Percentiles rank a stretch among this genome's conserved stretches.
phyloP scores from a whole-genome alignment of 2,329 filamentous ascomycete genomes.

The Monilinia vaccinii-corymbosi region DNA sequence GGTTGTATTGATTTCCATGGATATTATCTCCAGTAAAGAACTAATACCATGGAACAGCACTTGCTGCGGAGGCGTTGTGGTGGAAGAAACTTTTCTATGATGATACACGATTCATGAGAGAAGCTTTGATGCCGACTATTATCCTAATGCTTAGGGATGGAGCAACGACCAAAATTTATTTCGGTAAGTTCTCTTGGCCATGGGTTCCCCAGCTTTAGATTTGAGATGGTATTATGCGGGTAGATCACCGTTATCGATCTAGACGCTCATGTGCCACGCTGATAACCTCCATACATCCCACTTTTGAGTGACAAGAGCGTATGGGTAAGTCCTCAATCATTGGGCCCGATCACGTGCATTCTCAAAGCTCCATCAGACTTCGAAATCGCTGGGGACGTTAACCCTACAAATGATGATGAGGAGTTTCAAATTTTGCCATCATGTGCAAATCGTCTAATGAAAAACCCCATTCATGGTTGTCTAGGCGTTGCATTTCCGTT shows the following conservation, averaged over 20 bases:
- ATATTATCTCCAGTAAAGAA: not conserved
- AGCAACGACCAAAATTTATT: constrained; percentile 1
- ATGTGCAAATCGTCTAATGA: not conserved
- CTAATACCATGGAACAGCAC: not conserved
- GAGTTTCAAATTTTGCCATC: not conserved
- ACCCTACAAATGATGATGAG: constrained; percentile 6
- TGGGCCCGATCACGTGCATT: constrained; percentile 2
- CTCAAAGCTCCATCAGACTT: constrained; percentile 3
- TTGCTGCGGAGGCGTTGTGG: not conserved
- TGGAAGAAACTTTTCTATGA: not conserved
- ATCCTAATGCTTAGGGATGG: not conserved
- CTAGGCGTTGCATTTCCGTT: not conserved
- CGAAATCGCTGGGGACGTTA: not conserved
- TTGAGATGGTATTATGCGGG: not conserved
- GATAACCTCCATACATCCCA: constrained; percentile 2
- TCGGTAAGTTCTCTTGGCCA: not conserved
- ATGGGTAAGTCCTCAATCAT: not conserved
- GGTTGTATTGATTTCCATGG: not conserved
- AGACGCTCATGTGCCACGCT: constrained; percentile 3
- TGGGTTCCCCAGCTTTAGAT: not conserved
- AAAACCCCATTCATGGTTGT: not conserved
- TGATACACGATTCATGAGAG: not conserved
- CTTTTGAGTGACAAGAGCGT: not conserved
- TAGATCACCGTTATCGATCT: constrained; percentile 7
- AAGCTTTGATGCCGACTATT: constrained; percentile 1